Base-by-base conservation (phyloP, 2,329 filamentous ascomycete genomes). In the Scolecobasidium constrictum region DNA sequence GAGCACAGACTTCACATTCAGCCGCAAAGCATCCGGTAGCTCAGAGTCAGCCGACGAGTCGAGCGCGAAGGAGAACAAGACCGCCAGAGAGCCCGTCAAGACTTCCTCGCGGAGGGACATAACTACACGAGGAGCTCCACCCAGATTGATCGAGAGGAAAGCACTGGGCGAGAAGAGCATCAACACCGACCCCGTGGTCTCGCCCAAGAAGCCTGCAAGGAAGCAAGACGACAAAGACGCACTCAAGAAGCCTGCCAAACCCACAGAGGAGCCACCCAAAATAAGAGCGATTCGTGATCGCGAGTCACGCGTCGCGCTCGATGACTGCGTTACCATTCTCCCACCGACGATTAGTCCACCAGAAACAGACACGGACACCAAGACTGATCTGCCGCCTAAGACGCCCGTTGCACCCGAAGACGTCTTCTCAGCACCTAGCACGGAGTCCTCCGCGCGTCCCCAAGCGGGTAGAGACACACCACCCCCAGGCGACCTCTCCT, bases 1-100 rank as follows among this genome's bases (percentile, higher is more conserved):
- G 5, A 49, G 49, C 5, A 68, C 67, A 16, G 58, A 64, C 20
- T 72, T 73, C 52, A 61, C 60, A 11, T 72, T 67, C 52, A 71
- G 60, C 47, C 61, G 68, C 21, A 63, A 57, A 45, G 51, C 48
- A 34, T 37, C 45, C 15, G 20, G 16, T 4, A 20, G 12, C 12
- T 26, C 15, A 36, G 23, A 42, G 9, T 15, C 40, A 15, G 18
- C 21, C 11, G 33, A 42, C 9, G 13, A 5, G 4, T 31, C 20
- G 9, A 37, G 22, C 15, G 38, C 18, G 18, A 34, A 41, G n/a
- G 11, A 23, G 15, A 19, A 5, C 7, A 42, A 28, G 4, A 22
- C 31, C 9, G n/a, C n/a, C n/a, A n/a, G n/a, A n/a, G 40, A 42
- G 17, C 6, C 26, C 9, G 9, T 31, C 23, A 42, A 22, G 33